These are phyloP conservation scores for Fusarium foetens DNA, from an alignment of 2,329 filamentous ascomycete genomes.

Conservation along the genomic window DNA sequence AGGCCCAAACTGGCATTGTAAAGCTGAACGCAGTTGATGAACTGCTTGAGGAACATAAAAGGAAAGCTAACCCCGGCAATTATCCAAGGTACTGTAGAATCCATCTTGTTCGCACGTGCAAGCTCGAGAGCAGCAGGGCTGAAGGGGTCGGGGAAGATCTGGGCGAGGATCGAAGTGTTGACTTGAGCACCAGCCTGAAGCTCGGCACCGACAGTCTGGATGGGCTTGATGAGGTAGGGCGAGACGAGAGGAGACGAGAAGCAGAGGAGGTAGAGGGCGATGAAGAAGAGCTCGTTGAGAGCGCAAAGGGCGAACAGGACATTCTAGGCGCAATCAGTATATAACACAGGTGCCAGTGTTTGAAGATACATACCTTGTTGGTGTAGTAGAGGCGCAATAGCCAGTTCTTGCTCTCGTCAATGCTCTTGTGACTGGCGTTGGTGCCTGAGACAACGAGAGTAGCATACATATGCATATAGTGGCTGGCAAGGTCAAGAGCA, in stretches of 20 bases:
- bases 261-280: constrained; percentile 95
- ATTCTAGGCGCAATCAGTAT: constrained; percentile 61
- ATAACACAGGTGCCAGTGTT: neutral
- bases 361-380: constrained; percentile 76
- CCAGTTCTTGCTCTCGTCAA: constrained; percentile 88
- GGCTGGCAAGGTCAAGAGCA: constrained; percentile 90
- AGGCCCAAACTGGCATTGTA: constrained; percentile 93
- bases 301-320: constrained; percentile 92
- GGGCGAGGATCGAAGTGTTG: constrained; percentile 73
- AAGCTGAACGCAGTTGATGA: constrained; percentile 93
- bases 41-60: constrained; percentile 90
- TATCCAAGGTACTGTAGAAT: constrained; percentile 73
- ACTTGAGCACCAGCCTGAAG: constrained; percentile 76
- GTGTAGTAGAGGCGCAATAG: constrained; percentile 96
- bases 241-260: constrained; percentile 93
- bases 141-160: constrained; percentile 88
- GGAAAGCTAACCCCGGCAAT: constrained; percentile 83
- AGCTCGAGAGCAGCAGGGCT: constrained; percentile 92
- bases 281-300: constrained; percentile 97
- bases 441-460: constrained; percentile 87
- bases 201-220: constrained; percentile 63
- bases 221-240: constrained; percentile 78
- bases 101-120: constrained; percentile 93
- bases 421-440: constrained; percentile 88
- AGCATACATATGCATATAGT: constrained; percentile 99